Base-by-base conservation (phyloP, 2,329 filamentous ascomycete genomes). In the Colletotrichum tamarilloi region DNA sequence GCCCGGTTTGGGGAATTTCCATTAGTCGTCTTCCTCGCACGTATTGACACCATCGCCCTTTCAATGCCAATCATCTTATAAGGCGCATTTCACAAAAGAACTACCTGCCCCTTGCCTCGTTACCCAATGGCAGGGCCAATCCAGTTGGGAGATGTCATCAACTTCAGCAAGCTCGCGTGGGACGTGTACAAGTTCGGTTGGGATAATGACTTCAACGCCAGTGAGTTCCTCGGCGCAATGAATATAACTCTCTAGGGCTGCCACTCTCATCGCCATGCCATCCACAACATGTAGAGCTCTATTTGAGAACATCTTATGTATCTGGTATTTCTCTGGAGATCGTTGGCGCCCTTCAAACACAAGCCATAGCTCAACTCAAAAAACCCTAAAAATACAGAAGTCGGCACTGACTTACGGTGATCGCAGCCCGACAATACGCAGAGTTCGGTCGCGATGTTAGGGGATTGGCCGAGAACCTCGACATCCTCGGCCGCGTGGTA, bases 391-490 rank as follows among this genome's bases (percentile, higher is more conserved):
- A 55, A 28, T 24, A 24, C 11, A 38, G 46, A 38, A 30, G 55
- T 28, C 30, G 19, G 24, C 46, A 71, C 24, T 6, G n/a, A 62
- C 68, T 67, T 28, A 60, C 63, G n/a, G 26, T 42, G 42, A 55
- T 35, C 32, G 1, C 49, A 82, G 80, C 77, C 46, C 77, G 64
- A 16, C 78, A 82, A 67, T 83, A 83, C 70, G 52, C 57, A 16
- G 81, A 81, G 35, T 83, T 83, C 62, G 79, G 79, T 28, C 72
- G 73, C 42, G 81, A 83, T 64, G 77, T 83, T 1, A 75, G 68
- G 56, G 76, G 76, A 35, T 78, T 83, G 5, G 80, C 77, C 2
- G 68, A 79, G 49, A 81, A 77, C 65, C 80, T 82, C 62, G 76
- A 81, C 19, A 76, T 79, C 8, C 78, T 83, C n/a, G 75, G 66